Percentiles rank a stretch among this genome's conserved stretches.
phyloP scores from a whole-genome alignment of 2,329 filamentous ascomycete species.

The Teratosphaeria gauchensis region DNA sequence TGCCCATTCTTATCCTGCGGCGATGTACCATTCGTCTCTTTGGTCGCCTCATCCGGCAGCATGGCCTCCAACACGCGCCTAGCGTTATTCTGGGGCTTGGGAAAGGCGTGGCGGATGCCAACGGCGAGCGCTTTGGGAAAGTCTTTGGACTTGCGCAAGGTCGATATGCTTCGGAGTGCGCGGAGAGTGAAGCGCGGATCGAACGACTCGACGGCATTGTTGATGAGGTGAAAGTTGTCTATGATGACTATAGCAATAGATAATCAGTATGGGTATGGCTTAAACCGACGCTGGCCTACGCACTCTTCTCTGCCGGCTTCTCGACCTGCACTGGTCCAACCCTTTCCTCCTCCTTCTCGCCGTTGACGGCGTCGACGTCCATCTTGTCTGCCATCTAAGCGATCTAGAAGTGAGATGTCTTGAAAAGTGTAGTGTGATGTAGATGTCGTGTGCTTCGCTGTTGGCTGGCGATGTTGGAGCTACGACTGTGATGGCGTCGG shows the following conservation, averaged over 20 bases:
- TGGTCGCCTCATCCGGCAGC: conserved; percentile 11
- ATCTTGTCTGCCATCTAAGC: conserved; percentile 40
- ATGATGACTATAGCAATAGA: conserved; percentile 63
- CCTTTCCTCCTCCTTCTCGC: conserved; percentile 31
- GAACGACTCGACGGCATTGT: conserved; percentile 84
- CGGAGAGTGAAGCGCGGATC: conserved; percentile 91
- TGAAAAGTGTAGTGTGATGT: neutral
- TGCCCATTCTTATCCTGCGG: conserved; percentile 12
- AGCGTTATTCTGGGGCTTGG: conserved; percentile 20
- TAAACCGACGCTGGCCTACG: conserved; percentile 6
- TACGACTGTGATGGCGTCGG: neutral
- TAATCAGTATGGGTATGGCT: neutral
- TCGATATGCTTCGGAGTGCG: conserved; percentile 89
- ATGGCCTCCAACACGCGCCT: conserved; percentile 24
- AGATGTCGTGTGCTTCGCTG: conserved; percentile 1
- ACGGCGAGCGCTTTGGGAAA: conserved; percentile 23
- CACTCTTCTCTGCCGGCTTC: conserved; percentile 24
- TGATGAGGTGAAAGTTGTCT: conserved; percentile 82
- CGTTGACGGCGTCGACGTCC: conserved; percentile 31
- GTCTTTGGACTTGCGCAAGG: conserved; percentile 69
- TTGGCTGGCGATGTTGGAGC: neutral
- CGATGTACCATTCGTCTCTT: conserved; percentile 6
- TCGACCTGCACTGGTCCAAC: conserved; percentile 27
- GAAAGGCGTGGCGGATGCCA: conserved; percentile 26
- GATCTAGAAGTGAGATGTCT: conserved; percentile 7